These are phyloP conservation scores for Gaillardinia entomophila DNA, from an alignment of 805 yeast species.

Conservation along the genomic window DNA sequence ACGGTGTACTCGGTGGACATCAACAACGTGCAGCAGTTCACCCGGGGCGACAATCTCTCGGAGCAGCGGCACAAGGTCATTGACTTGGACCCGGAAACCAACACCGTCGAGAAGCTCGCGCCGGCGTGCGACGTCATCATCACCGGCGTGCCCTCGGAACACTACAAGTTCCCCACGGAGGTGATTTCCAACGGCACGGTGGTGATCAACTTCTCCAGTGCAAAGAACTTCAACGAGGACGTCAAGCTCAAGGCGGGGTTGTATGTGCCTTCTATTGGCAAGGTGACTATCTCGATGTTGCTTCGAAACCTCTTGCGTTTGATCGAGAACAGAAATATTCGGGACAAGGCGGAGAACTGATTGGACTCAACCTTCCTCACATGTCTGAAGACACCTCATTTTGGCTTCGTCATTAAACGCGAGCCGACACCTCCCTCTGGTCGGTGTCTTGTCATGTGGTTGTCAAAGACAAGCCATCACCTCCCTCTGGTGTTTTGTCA, in stretches of 20 bases:
- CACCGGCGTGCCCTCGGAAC: constrained; percentile 88
- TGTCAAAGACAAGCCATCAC: too few species aligned
- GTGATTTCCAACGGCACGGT: constrained; percentile 82
- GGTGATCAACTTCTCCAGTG: constrained; percentile 83
- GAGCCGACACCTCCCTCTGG: too few species aligned
- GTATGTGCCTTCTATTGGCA: constrained; percentile 93
- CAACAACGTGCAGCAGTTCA: constrained; percentile 81
- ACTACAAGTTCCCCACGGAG: constrained; percentile 81
- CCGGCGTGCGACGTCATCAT: constrained; percentile 82
- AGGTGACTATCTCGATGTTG: constrained; percentile 93
- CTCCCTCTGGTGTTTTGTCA: too few species aligned
- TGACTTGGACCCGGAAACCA: constrained; percentile 43
- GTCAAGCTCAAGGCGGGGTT: constrained; percentile 83
- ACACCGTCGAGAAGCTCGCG: constrained; percentile 59
- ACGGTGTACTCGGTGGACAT: constrained; percentile 89
- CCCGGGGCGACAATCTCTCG: constrained; percentile 87
- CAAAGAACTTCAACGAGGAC: constrained; percentile 78
- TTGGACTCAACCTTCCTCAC: too few species aligned
- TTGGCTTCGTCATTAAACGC: too few species aligned
- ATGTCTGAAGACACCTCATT: too few species aligned
- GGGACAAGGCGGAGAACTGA: too few species aligned
- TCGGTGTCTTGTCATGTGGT: too few species aligned
- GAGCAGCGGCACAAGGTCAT: constrained; percentile 75
- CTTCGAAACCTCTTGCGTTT: constrained; percentile 83
- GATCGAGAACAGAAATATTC: constrained; percentile 53